phyloP scores from a whole-genome alignment of 805 yeast genomes.

The Pachysolen tannophilus region DNA sequence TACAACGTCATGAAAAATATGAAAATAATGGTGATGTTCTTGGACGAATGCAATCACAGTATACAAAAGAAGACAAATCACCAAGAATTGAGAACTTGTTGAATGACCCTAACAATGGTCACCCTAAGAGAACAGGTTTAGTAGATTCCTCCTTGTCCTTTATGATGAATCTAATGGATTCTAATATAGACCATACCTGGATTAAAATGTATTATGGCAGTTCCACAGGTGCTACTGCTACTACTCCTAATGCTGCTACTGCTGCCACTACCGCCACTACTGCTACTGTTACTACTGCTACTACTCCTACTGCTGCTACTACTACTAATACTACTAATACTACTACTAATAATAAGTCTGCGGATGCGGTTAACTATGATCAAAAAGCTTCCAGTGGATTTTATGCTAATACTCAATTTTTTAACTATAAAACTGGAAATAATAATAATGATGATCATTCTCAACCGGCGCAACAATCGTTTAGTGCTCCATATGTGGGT shows the following conservation, averaged over 20 bases:
- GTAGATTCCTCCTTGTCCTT: constrained; percentile 2
- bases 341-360: too few species aligned
- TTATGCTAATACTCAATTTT: too few species aligned
- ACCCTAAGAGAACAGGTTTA: neutral
- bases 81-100: constrained; percentile 6
- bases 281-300: too few species aligned
- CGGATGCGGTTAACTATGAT: too few species aligned
- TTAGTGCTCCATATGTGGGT: too few species aligned
- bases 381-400: too few species aligned
- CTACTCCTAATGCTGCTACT: too few species aligned
- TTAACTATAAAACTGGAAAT: neutral
- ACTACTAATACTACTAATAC: too few species aligned
- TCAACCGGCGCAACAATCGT: neutral
- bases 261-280: too few species aligned
- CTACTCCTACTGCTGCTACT: too few species aligned
- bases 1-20: neutral
- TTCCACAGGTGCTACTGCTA: neutral
- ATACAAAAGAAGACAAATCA: constrained; percentile 4
- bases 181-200: constrained; percentile 5
- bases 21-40: neutral
- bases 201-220: constrained; percentile 4
- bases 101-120: constrained; percentile 1
- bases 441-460: neutral
- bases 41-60: neutral
- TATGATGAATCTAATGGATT: constrained; percentile 1